These are phyloP conservation scores for grape (Vitis vinifera) DNA, from an alignment of 164 flowering plant species.

Conservation along the genomic window ASM3070453v1 NC_081820.1:7814001-7814500, in stretches of 20 bases:
- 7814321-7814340: background rate
- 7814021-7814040: slow-evolving; percentile 74
- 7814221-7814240: background rate
- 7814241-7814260: background rate
- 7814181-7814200: background rate
- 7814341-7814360: background rate
- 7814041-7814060: slow-evolving; percentile 75
- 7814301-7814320: background rate
- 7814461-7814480: background rate
- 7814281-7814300: background rate
- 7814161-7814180: background rate
- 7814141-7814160: background rate
- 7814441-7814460: too few relatives aligned
- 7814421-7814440: too few relatives aligned
- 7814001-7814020: slow-evolving; percentile 79
- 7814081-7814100: slow-evolving; percentile 60
- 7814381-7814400: background rate
- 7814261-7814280: background rate
- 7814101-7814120: slow-evolving; percentile 61
- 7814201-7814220: background rate
- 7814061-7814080: slow-evolving; percentile 59
- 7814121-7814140: background rate
- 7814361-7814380: background rate
- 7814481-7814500: background rate
- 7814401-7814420: background rate